These are phyloP conservation scores for Xylogone sp. DNA, from an alignment of 2,329 filamentous ascomycete genomes.

Conservation along the genomic window DNA sequence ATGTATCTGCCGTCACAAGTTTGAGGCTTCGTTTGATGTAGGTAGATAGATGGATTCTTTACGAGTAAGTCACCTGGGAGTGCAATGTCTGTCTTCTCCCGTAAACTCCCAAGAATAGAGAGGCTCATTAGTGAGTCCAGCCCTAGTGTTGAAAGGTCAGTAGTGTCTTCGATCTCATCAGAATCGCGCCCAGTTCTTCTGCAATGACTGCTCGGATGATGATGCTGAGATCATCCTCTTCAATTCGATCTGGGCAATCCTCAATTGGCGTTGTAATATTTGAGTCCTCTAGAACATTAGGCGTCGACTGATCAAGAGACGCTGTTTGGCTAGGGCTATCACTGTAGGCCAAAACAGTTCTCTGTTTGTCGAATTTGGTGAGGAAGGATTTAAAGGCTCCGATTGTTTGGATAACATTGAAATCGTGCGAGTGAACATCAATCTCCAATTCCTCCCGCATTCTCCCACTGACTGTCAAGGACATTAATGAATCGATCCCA, in stretches of 20 bases:
- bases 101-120: slow-evolving; percentile 50
- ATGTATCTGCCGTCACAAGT: slow-evolving; percentile 27
- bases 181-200: slow-evolving; percentile 65
- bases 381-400: slow-evolving; percentile 47
- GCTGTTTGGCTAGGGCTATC: not conserved
- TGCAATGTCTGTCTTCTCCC: slow-evolving; percentile 49
- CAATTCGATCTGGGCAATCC: slow-evolving; percentile 29
- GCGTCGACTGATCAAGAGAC: slow-evolving; percentile 21
- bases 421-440: slow-evolving; percentile 33
- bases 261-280: slow-evolving; percentile 50
- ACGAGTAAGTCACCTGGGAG: slow-evolving; percentile 59
- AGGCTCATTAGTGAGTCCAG: slow-evolving; percentile 58
- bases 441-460: slow-evolving; percentile 56
- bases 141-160: slow-evolving; percentile 50
- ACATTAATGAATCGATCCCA: slow-evolving; percentile 60
- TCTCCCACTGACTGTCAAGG: slow-evolving; percentile 52
- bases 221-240: slow-evolving; percentile 43
- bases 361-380: slow-evolving; percentile 31
- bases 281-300: slow-evolving; percentile 45
- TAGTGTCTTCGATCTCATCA: slow-evolving; percentile 53
- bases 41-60: slow-evolving; percentile 53
- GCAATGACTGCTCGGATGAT: slow-evolving; percentile 63
- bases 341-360: no score
- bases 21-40: slow-evolving; percentile 11
- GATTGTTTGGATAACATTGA: slow-evolving; percentile 45